These are phyloP conservation scores for Aspergillus panamensis DNA, from an alignment of 495 filamentous ascomycete species.

Conservation along the genomic window DNA sequence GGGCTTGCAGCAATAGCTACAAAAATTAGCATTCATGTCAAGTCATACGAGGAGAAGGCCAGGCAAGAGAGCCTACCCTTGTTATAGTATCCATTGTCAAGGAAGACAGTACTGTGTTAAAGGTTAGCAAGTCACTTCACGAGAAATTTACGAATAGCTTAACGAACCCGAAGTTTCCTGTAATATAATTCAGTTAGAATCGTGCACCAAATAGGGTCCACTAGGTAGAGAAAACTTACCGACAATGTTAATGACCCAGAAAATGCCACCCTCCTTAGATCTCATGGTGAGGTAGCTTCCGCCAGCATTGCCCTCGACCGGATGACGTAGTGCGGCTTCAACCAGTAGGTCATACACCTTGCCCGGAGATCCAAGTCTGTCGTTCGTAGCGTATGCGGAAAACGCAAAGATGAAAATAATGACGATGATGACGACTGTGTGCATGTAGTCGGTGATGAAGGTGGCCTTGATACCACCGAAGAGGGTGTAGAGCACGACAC, in stretches of 20 bases:
- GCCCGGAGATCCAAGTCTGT: conserved; percentile 71
- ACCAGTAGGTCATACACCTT: conserved; percentile 79
- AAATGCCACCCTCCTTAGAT: conserved; percentile 82
- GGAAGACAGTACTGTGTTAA: conserved; percentile 63
- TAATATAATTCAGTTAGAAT: neutral
- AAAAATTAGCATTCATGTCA: neutral
- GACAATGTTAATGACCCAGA: conserved; percentile 94
- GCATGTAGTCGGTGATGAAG: conserved; percentile 75
- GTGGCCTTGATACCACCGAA: conserved; percentile 78
- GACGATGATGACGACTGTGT: conserved; percentile 82
- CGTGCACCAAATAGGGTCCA: neutral
- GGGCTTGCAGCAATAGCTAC: conserved; percentile 82
- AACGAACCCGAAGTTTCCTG: conserved; percentile 34
- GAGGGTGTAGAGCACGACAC: conserved; percentile 76
- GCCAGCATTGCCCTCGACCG: conserved; percentile 78
- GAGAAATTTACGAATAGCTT: neutral
- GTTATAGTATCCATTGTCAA: conserved; percentile 85
- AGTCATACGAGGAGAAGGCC: neutral
- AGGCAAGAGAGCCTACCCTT: conserved; percentile 43
- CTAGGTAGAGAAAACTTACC: conserved; percentile 59
- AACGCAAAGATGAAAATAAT: conserved; percentile 91
- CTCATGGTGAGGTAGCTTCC: conserved; percentile 91
- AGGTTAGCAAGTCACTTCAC: conserved; percentile 8
- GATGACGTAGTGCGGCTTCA: conserved; percentile 64
- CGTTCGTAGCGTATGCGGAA: conserved; percentile 75